Percentiles rank a stretch among this genome's conserved stretches.
These are phyloP conservation scores for Lactifluus pinguis DNA, from an alignment of 768 basidiomycete genomes.

Conservation along the genomic window DNA sequence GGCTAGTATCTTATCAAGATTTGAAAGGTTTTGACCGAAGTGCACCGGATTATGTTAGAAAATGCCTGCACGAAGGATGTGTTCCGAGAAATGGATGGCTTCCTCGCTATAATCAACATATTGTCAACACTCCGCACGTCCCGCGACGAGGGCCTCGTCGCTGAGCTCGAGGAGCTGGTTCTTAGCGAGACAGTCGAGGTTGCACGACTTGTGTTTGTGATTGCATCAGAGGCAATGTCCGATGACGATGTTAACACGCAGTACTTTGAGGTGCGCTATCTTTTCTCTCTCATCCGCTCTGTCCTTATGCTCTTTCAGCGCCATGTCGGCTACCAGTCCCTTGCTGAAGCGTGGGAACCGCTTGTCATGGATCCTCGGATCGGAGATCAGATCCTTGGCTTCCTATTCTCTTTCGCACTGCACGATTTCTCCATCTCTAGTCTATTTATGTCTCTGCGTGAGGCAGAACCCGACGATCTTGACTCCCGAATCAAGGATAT, in stretches of 20 bases:
- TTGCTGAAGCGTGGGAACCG: constrained; percentile 48
- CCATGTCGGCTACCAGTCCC: constrained; percentile 54
- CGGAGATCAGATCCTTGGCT: constrained; percentile 50
- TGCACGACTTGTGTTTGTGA: constrained; percentile 51
- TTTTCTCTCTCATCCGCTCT: neutral
- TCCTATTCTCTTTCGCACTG: constrained; percentile 58
- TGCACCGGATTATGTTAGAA: constrained; percentile 58
- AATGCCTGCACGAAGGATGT: constrained; percentile 59
- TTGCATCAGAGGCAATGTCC: constrained; percentile 56
- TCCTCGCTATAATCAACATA: constrained; percentile 63
- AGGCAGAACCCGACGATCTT: constrained; percentile 34
- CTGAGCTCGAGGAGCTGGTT: constrained; percentile 32
- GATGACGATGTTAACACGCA: constrained; percentile 45
- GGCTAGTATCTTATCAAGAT: neutral
- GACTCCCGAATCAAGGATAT: constrained; percentile 36
- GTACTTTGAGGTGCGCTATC: constrained; percentile 54
- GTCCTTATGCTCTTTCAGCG: constrained; percentile 27
- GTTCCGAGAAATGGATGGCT: constrained; percentile 78
- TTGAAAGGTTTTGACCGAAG: constrained; percentile 51
- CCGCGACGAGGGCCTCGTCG: constrained; percentile 26
- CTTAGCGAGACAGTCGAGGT: constrained; percentile 39
- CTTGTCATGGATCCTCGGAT: constrained; percentile 41
- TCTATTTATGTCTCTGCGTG: constrained; percentile 43
- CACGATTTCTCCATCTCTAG: constrained; percentile 51
- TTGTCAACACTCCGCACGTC: constrained; percentile 47